phyloP scores from a whole-genome alignment of 2,329 filamentous ascomycete genomes.

The Lecanicillium sp. region DNA sequence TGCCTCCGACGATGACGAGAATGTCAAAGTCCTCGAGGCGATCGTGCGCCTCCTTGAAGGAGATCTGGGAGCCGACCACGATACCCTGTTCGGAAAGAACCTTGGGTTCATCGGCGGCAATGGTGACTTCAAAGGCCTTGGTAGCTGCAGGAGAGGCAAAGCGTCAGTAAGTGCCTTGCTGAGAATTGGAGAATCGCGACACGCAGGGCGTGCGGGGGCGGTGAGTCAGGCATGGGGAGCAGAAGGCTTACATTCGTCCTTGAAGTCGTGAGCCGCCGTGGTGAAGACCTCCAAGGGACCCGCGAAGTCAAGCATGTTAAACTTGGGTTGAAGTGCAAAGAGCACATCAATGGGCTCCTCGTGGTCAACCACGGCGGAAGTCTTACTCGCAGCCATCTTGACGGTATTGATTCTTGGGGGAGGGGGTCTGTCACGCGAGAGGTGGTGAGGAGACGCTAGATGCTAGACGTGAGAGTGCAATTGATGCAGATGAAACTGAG shows the following conservation, averaged over 20 bases:
- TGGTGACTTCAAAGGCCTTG: slow-evolving; percentile 52
- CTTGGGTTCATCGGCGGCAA: slow-evolving; percentile 45
- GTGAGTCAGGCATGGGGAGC: not conserved
- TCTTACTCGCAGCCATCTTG: slow-evolving; percentile 52
- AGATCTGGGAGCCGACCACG: slow-evolving; percentile 65
- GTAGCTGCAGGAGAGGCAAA: slow-evolving; percentile 29
- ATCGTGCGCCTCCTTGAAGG: slow-evolving; percentile 71
- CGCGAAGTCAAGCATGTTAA: slow-evolving; percentile 51
- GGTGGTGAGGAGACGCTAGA: slow-evolving; percentile 3
- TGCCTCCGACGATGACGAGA: slow-evolving; percentile 69
- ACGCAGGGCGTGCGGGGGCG: not conserved
- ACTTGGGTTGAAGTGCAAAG: slow-evolving; percentile 52
- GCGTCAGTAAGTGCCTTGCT: slow-evolving; percentile 3
- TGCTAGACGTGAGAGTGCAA: too few relatives aligned
- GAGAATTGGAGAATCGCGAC: slow-evolving; percentile 3
- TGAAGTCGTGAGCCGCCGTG: slow-evolving; percentile 43
- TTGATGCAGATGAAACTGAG: slow-evolving; percentile 8
- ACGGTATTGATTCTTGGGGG: slow-evolving; percentile 20
- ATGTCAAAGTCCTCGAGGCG: slow-evolving; percentile 70
- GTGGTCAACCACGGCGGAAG: slow-evolving; percentile 48
- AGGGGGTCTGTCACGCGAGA: not conserved
- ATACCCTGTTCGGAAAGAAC: slow-evolving; percentile 56
- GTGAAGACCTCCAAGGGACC: slow-evolving; percentile 46
- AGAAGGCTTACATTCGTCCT: slow-evolving; percentile 40
- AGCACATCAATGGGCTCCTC: slow-evolving; percentile 50